These are phyloP conservation scores for Multifurca ochricompacta DNA, from an alignment of 768 basidiomycete genomes.

Conservation along the genomic window DNA sequence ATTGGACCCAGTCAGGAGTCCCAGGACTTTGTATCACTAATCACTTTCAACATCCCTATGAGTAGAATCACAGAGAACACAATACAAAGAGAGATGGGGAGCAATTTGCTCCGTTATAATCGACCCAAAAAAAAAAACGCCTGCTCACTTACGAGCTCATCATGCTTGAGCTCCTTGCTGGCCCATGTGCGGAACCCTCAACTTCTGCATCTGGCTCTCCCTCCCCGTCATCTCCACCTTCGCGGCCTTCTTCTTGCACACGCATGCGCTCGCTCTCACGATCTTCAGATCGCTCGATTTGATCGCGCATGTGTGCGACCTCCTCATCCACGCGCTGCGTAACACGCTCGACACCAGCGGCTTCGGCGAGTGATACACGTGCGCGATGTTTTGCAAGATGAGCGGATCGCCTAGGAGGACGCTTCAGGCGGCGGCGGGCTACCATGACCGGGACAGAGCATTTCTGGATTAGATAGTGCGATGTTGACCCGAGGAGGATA, in stretches of 20 bases:
- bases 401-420: slow-evolving; percentile 72
- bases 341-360: slow-evolving; percentile 78
- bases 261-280: slow-evolving; percentile 20
- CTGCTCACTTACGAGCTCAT: slow-evolving; percentile 7
- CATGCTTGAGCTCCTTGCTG: slow-evolving; percentile 12
- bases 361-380: slow-evolving; percentile 80
- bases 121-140: neutral
- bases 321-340: slow-evolving; percentile 81
- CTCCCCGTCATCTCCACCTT: slow-evolving; percentile 11
- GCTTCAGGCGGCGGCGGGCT: slow-evolving; percentile 82
- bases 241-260: slow-evolving; percentile 13
- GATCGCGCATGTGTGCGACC: slow-evolving; percentile 72
- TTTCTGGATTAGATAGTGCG: slow-evolving; percentile 90
- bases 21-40: no score
- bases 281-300: slow-evolving; percentile 64
- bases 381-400: slow-evolving; percentile 75
- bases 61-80: neutral
- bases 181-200: slow-evolving; percentile 15
- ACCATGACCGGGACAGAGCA: slow-evolving; percentile 97
- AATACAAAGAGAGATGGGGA: neutral
- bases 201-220: slow-evolving; percentile 14
- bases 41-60: neutral
- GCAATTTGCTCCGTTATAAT: neutral
- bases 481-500: slow-evolving; percentile 89
- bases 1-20: no score